phyloP scores from a whole-genome alignment of 2,329 filamentous ascomycete species.

The Aspergillus costaricaensis region DNA sequence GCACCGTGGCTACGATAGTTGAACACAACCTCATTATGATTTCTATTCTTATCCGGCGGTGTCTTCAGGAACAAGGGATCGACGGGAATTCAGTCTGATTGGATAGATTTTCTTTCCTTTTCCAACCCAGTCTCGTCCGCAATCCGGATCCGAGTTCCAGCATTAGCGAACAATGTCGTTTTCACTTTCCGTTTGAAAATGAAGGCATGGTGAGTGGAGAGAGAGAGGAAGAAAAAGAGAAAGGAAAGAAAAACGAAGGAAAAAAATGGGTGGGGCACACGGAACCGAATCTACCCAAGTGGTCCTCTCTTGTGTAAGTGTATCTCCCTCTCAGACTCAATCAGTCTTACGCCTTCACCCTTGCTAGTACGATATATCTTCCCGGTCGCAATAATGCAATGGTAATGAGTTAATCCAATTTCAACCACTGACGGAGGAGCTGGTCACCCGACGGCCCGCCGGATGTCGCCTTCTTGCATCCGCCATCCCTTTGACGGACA shows the following conservation, averaged over 20 bases:
- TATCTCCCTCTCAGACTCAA: neutral
- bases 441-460: slow-evolving; percentile 19
- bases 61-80: slow-evolving; percentile 10
- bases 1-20: slow-evolving; percentile 11
- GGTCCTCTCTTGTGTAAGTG: too few species aligned
- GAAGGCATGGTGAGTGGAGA: neutral
- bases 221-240: neutral
- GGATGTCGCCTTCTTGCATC: slow-evolving; percentile 22
- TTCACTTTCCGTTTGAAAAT: neutral
- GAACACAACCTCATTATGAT: slow-evolving; percentile 5
- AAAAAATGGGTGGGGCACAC: neutral
- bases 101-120: neutral
- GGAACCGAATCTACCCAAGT: too few species aligned
- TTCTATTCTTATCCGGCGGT: slow-evolving; percentile 11
- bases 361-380: neutral
- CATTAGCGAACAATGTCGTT: neutral
- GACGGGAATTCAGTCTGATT: slow-evolving; percentile 1
- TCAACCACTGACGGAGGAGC: neutral
- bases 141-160: neutral
- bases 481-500: slow-evolving; percentile 17
- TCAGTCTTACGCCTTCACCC: neutral
- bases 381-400: neutral
- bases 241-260: neutral
- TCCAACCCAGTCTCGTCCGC: neutral
- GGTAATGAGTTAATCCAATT: neutral